Base-by-base conservation (phyloP, 352 stramenopile genomes). In the Globisporangium spinosum region DNA sequence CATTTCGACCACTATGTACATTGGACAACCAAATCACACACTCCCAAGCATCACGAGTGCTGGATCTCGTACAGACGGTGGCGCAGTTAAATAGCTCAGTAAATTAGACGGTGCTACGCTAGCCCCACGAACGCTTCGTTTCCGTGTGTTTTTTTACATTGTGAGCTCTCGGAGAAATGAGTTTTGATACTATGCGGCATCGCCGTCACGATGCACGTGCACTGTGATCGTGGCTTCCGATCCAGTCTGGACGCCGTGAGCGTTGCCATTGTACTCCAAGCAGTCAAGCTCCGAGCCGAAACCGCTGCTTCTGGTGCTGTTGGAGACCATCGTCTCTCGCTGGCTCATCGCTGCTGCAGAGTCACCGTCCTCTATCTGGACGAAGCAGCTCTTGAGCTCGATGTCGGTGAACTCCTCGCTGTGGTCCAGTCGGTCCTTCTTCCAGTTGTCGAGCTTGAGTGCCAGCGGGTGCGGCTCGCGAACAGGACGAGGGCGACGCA, bases 361-460 rank as follows among this genome's bases (percentile, higher is more conserved):
- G 43, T 29, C n/a, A 5, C 60, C 63, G 29, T 71, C 63, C 47
- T 51, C 38, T 22, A 74, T 64, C 27, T 70, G 47, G 23, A 74
- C 27, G 71, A 71, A 72, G 56, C 75, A 81, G 29, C 53, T 63
- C 61, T 73, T 71, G 63, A 81, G 65, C 62, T 77, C 75, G 15
- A 73, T 10, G 27, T 67, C 55, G 0, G 58, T 63, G n/a, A 73
- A 60, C 23, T 65, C 40, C 9, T 63, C 64, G 49, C 53, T 54
- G 35, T 72, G 64, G 20, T 71, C 65, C 29, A 68, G 40, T 25
- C 69, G 68, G 23, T 72, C 65, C 15, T 68, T 62, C n/a, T 70
- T 68, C 75, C 75, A 81, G 45, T 68, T 72, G 29, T 78, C 70
- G 17, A 81, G 68, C 62, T 75, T 78, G 23, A 81, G 70, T 2